phyloP scores from a whole-genome alignment of 2,329 filamentous ascomycete genomes.

The Talaromyces sp. region DNA sequence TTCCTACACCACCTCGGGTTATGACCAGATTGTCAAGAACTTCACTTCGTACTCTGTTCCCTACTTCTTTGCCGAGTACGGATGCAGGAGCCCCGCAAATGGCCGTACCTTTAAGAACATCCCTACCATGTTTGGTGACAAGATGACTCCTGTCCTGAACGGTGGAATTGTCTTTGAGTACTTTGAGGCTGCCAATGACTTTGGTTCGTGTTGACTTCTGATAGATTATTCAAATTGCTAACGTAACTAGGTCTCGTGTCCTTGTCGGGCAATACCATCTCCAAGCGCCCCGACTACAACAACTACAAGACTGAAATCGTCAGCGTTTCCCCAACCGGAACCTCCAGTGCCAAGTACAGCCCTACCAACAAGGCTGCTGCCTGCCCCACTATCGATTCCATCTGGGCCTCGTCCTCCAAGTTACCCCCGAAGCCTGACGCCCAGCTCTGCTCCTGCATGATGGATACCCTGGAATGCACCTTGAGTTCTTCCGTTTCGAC shows the following conservation, averaged over 20 bases:
- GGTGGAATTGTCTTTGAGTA: slow-evolving; percentile 98
- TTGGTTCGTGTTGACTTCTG: slow-evolving; percentile 46
- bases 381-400: slow-evolving; percentile 60
- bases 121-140: slow-evolving; percentile 63
- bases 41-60: slow-evolving; percentile 84
- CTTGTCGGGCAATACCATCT: slow-evolving; percentile 52
- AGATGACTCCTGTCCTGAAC: slow-evolving; percentile 82
- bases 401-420: slow-evolving; percentile 60
- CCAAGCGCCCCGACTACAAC: slow-evolving; percentile 66
- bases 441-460: slow-evolving; percentile 78
- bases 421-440: slow-evolving; percentile 78
- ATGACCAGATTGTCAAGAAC: slow-evolving; percentile 63
- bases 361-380: slow-evolving; percentile 61
- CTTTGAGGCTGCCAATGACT: slow-evolving; percentile 77
- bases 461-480: slow-evolving; percentile 62
- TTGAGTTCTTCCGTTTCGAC: slow-evolving; percentile 51
- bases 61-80: slow-evolving; percentile 53
- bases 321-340: slow-evolving; percentile 59
- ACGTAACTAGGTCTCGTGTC: slow-evolving; percentile 22
- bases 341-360: slow-evolving; percentile 61
- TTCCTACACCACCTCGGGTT: not conserved
- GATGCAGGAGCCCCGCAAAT: not conserved
- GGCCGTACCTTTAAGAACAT: slow-evolving; percentile 80
- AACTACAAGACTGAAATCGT: slow-evolving; percentile 63
- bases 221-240: slow-evolving; percentile 29